These are phyloP conservation scores for Ophiosphaerella narmari DNA, from an alignment of 2,329 filamentous ascomycete species.

Conservation along the genomic window DNA sequence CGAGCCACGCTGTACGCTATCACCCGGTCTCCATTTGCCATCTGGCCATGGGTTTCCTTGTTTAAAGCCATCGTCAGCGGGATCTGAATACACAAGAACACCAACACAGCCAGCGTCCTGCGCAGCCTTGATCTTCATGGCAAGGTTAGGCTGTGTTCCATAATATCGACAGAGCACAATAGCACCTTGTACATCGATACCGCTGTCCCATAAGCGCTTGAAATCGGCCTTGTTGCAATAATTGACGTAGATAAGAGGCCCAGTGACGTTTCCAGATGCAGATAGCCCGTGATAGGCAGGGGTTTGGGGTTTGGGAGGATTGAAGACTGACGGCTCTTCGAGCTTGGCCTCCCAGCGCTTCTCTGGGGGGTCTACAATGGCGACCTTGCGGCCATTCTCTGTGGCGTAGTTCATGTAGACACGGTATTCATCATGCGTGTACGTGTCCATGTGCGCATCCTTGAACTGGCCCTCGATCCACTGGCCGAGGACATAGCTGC, in stretches of 20 bases:
- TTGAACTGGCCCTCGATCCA: constrained; percentile 81
- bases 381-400: constrained; percentile 74
- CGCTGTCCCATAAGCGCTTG: constrained; percentile 69
- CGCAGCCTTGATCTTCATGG: constrained; percentile 86
- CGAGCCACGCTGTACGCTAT: constrained; percentile 80
- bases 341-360: constrained; percentile 77
- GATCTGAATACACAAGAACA: constrained; percentile 92
- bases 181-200: constrained; percentile 74
- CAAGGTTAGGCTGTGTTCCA: constrained; percentile 72
- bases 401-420: constrained; percentile 94
- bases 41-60: constrained; percentile 74
- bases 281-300: constrained; percentile 87
- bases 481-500: constrained; percentile 82
- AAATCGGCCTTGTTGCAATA: constrained; percentile 89
- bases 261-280: constrained; percentile 81
- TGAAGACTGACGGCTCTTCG: constrained; percentile 77
- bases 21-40: constrained; percentile 78
- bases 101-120: constrained; percentile 84
- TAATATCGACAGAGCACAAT: constrained; percentile 84
- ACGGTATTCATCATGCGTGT: constrained; percentile 73
- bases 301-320: constrained; percentile 66
- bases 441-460: constrained; percentile 73
- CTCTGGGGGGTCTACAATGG: constrained; percentile 74
- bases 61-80: constrained; percentile 78
- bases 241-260: constrained; percentile 88